Percentiles rank a stretch among this genome's conserved stretches.
phyloP scores from a whole-genome alignment of 2,329 filamentous ascomycete species.

The Colletotrichum somersetense region DNA sequence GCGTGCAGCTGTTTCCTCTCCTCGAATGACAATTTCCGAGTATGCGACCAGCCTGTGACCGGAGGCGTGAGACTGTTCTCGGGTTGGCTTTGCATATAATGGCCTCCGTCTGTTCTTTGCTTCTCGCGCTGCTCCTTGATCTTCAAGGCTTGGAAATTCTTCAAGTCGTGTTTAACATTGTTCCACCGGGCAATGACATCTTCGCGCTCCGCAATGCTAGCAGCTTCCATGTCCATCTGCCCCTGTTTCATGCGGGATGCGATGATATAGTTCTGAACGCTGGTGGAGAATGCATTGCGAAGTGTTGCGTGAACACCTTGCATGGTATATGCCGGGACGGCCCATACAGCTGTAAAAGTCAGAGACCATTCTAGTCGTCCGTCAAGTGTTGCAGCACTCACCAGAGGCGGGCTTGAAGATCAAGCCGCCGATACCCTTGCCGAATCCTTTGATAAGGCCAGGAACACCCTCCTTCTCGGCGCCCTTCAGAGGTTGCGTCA shows the following conservation, averaged over 20 bases:
- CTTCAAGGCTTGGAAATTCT: slow-evolving; percentile 68
- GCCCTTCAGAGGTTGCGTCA: slow-evolving; percentile 80
- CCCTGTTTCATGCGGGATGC: slow-evolving; percentile 83
- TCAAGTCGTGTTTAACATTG: slow-evolving; percentile 69
- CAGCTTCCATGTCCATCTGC: slow-evolving; percentile 70
- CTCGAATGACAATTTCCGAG: slow-evolving; percentile 62
- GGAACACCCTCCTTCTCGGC: slow-evolving; percentile 60
- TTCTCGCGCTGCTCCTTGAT: slow-evolving; percentile 58
- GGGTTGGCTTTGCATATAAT: slow-evolving; percentile 40
- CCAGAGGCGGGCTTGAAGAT: slow-evolving; percentile 86
- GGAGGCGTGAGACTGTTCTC: slow-evolving; percentile 45
- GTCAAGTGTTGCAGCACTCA: slow-evolving; percentile 52
- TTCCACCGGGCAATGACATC: slow-evolving; percentile 77
- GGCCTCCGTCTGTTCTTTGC: slow-evolving; percentile 42
- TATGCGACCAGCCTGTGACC: slow-evolving; percentile 62
- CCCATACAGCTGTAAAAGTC: slow-evolving; percentile 67
- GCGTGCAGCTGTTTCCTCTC: slow-evolving; percentile 65
- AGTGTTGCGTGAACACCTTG: slow-evolving; percentile 86
- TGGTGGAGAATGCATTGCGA: slow-evolving; percentile 76
- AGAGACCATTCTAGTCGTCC: not conserved
- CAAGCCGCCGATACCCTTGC: slow-evolving; percentile 85
- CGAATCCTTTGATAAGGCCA: slow-evolving; percentile 83
- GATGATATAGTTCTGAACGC: slow-evolving; percentile 83
- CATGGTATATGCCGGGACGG: slow-evolving; percentile 83
- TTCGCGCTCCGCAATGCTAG: slow-evolving; percentile 69